These are phyloP conservation scores for Myxozyma geophila DNA, from an alignment of 805 yeast genomes.

Conservation along the genomic window DNA sequence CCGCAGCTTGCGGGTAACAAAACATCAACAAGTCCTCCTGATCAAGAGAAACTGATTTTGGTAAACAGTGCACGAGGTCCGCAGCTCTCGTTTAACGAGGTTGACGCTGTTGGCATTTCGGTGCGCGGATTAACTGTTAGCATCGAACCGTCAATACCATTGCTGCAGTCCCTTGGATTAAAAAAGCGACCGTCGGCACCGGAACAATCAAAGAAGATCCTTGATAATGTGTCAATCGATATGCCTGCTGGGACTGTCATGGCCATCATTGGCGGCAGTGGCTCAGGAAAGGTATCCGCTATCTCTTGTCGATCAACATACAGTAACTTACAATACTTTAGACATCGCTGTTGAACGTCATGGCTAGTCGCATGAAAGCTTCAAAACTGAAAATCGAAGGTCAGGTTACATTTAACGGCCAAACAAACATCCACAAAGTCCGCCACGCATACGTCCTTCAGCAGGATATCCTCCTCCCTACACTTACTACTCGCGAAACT, in stretches of 20 bases:
- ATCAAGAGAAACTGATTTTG: background rate
- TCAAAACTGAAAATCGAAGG: constrained; percentile 39
- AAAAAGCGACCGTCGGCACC: background rate
- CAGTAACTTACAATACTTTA: constrained; percentile 2
- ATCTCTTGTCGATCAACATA: background rate
- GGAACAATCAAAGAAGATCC: constrained; percentile 45
- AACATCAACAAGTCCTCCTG: background rate
- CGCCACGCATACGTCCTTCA: constrained; percentile 72
- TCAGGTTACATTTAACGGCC: constrained; percentile 41
- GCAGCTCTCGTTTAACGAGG: constrained; percentile 34
- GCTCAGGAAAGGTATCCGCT: constrained; percentile 65
- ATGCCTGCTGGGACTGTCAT: constrained; percentile 65
- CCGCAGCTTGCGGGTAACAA: too few species aligned
- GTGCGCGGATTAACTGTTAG: constrained; percentile 36
- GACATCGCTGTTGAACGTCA: constrained; percentile 70
- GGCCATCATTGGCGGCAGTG: constrained; percentile 87
- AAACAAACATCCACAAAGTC: constrained; percentile 40
- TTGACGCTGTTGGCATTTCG: constrained; percentile 34
- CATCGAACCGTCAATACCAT: constrained; percentile 4
- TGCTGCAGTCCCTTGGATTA: constrained; percentile 16
- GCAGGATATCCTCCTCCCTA: constrained; percentile 72
- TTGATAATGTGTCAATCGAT: constrained; percentile 61
- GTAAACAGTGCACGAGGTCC: constrained; percentile 21
- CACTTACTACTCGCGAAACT: constrained; percentile 73
- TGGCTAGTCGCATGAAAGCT: constrained; percentile 43